Evolutionary conservation across 805 yeast species (phyloP).

Genomic region (Kluyveromyces lactis): DNA sequence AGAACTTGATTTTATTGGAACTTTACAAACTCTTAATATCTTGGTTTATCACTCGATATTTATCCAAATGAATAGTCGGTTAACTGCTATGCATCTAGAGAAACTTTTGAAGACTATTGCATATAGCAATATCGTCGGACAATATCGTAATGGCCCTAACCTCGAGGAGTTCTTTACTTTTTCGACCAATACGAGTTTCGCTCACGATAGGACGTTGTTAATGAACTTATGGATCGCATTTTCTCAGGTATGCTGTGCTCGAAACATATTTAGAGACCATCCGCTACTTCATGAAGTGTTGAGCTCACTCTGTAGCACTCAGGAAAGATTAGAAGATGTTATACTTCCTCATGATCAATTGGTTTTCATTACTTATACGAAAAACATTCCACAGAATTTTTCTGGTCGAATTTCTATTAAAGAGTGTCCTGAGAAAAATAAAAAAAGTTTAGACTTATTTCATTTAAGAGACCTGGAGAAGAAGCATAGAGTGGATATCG

Average conservation of each 20-base stretch:
- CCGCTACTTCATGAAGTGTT: background rate
- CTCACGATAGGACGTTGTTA: background rate
- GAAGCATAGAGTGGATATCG: background rate
- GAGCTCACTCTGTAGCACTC: background rate
- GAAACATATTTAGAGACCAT: background rate
- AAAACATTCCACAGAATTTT: too few relatives aligned
- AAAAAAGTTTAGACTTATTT: background rate
- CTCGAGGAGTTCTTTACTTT: background rate
- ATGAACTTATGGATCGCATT: conserved; percentile 1
- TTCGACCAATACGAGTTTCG: background rate
- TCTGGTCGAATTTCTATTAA: too few relatives aligned
- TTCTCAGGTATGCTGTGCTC: background rate
- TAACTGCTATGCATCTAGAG: background rate
- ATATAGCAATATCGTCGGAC: background rate
- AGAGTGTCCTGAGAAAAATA: too few relatives aligned
- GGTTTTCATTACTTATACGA: background rate
- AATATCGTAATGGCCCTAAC: background rate
- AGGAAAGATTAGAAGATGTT: background rate
- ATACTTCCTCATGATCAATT: background rate
- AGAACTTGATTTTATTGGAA: conserved; percentile 1
- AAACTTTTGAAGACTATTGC: background rate
- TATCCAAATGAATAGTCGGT: background rate
- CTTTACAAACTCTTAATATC: conserved; percentile 5
- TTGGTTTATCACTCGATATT: background rate
- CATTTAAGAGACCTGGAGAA: background rate